Evolutionary conservation across 2,329 filamentous ascomycete genomes (phyloP), one percentile per base, ranked within the genome.

Genomic region (Claviceps maximensis): DNA sequence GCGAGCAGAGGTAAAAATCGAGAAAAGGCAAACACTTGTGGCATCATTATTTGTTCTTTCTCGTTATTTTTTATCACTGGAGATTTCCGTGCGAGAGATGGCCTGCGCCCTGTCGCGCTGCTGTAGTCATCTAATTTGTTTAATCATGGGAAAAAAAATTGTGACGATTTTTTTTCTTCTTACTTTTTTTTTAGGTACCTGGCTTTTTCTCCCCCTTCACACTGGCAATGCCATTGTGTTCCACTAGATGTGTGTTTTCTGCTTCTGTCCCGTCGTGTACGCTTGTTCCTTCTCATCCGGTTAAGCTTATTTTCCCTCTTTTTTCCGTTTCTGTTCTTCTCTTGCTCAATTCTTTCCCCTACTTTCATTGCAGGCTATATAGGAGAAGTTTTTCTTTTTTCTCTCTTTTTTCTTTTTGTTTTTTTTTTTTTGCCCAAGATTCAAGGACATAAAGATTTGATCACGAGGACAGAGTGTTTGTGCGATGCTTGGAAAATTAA

Each of bases 51-150:
- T 38, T 62, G 23, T 45, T 19, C 42, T 19, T 47, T 15, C 23
- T 2, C 25, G 29, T 65, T 60, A 25, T 45, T 36, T 48, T 6
- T 25, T 29, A 40, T 29, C 41, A 41, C 17, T 41, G 17, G 62
- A 59, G 60, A 59, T 61, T 57, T 60, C 12, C 8, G 27, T 25
- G 13, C 27, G 40, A n/a, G n/a, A n/a, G n/a, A 23, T 36, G 40
- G 10, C 27, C 13, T 33, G 62, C 56, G 61, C 60, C 54, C 25
- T 7, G 15, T 27, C 23, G 62, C 61, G 61, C 61, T 53, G 62
- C 67, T 62, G 69, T 65, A 68, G 67, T 67, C 68, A 71, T 69
- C 69, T 74, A 75, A 69, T 67, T 72, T 75, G 72, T 75, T 74
- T 75, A 75, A 75, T 75, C 69, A 72, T 62, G 69, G 71, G 69